Evolutionary conservation across 2,329 filamentous ascomycete species (phyloP), one percentile per base, ranked within the genome.

Genomic region (Colletotrichum neosansevieriae): DNA sequence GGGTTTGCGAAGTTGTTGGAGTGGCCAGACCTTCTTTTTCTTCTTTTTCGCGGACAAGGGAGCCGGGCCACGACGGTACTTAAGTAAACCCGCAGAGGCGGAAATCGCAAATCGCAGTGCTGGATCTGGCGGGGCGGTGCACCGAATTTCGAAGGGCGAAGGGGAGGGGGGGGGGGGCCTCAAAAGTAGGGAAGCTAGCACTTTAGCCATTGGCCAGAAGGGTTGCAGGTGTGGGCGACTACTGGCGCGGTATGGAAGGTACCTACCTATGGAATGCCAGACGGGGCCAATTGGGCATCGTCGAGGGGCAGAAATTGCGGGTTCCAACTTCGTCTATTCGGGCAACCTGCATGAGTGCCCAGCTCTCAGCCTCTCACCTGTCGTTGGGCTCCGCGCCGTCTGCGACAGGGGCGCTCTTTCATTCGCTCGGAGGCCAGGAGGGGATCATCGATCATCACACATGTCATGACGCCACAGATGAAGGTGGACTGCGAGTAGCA

Each of bases 271-370:
- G 21, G 42, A 56, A 44, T 58, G 12, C 40, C 51, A 45, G 6
- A 60, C 42, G 15, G n/a, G 34, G n/a, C 69, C 66, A 70, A 69
- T 70, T 13, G 24, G 2, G 38, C 42, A 42, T 32, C 49, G 47
- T 21, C 13, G 17, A 21, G 15, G 32, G 17, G 2, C 19, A 32
- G 32, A 58, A 66, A 67, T 50, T 51, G 63, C 7, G 29, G 29
- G 29, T 9, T 29, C 29, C 29, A 29, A 29, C 29, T 7, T 9
- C 58, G 29, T 49, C 57, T 5, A 13, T 51, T 51, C 32, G 56
- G 51, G 68, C 53, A 67, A 44, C 58, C 70, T 71, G 70, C 70
- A 71, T 68, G 60, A 51, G 21, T 67, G 70, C 70, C 70, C 70
- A 71, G 70, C 70, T 58, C 54, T 40, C 53, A 38, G 11, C 49